Conservation (phyloP, 768 basidiomycete species). For the Tephrocybe rancida region DNA sequence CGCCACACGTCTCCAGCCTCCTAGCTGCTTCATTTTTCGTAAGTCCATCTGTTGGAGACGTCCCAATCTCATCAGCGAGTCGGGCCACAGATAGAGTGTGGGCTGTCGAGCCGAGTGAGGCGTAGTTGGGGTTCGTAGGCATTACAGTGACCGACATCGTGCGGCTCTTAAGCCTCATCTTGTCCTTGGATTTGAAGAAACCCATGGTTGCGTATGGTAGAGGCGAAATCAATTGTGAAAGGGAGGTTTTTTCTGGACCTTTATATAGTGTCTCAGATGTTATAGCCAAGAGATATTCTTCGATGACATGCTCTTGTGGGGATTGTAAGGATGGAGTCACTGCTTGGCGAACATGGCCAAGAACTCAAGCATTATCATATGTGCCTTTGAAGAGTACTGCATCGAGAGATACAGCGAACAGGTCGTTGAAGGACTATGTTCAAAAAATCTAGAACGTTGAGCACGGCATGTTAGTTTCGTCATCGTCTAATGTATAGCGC, state of each 20-base stretch:
- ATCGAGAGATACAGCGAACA: no score
- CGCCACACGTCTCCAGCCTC: conserved; percentile 33
- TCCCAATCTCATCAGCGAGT: conserved; percentile 32
- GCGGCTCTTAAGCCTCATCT: conserved; percentile 27
- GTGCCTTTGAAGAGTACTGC: no score
- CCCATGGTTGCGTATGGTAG: conserved; percentile 5
- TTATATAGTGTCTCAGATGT: conserved; percentile 11
- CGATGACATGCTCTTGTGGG: background rate
- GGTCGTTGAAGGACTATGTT: no score
- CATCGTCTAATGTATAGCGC: no score
- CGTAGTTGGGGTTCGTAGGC: conserved; percentile 31
- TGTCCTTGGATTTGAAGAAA: conserved; percentile 13
- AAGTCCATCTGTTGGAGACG: conserved; percentile 34
- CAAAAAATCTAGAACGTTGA: no score
- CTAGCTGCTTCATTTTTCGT: conserved; percentile 35
- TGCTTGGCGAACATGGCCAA: background rate
- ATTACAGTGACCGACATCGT: conserved; percentile 34
- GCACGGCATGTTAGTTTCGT: no score
- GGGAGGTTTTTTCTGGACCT: background rate
- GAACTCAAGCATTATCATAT: no score
- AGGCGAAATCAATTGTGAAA: background rate
- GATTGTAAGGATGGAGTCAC: background rate
- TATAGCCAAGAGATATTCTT: background rate
- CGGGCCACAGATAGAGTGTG: conserved; percentile 32
- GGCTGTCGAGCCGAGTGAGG: conserved; percentile 30